phyloP scores from a whole-genome alignment of 2,329 filamentous ascomycete genomes.

The Botryotinia globosa region DNA sequence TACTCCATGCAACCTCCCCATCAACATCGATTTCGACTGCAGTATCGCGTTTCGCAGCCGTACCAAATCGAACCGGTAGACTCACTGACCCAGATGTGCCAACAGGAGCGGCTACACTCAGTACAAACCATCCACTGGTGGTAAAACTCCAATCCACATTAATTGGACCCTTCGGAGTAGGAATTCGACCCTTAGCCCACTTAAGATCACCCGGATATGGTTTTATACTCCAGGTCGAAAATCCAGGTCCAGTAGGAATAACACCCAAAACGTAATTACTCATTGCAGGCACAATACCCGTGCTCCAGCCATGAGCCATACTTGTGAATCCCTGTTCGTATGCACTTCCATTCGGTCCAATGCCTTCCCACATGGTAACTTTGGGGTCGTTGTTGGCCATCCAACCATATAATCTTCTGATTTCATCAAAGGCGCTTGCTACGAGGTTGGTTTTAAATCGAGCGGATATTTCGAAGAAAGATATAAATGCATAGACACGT shows the following conservation, averaged over 20 bases:
- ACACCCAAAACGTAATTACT: constrained; percentile 49
- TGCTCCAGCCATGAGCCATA: constrained; percentile 52
- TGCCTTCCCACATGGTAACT: constrained; percentile 52
- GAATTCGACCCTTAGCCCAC: constrained; percentile 47
- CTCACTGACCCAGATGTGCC: constrained; percentile 30
- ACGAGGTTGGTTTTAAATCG: constrained; percentile 43
- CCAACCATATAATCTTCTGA: constrained; percentile 49
- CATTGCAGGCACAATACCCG: constrained; percentile 48
- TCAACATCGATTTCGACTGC: constrained; percentile 25
- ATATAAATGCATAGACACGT: constrained; percentile 52
- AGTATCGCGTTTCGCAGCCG: neutral
- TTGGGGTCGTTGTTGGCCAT: constrained; percentile 48
- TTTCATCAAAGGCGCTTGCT: constrained; percentile 45
- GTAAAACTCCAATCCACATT: constrained; percentile 42
- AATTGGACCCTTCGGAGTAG: constrained; percentile 43
- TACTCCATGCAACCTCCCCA: constrained; percentile 19
- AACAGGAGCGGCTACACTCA: constrained; percentile 39
- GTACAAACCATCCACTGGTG: constrained; percentile 28
- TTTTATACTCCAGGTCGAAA: constrained; percentile 43
- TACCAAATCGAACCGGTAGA: constrained; percentile 28
- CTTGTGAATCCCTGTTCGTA: constrained; percentile 50
- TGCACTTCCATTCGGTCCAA: constrained; percentile 43
- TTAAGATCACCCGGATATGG: constrained; percentile 41
- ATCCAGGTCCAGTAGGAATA: constrained; percentile 45
- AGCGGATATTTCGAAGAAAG: constrained; percentile 52